Evolutionary conservation across 2,329 filamentous ascomycete species (phyloP), one percentile per base, ranked within the genome.

Genomic region (Cercospora sesami): DNA sequence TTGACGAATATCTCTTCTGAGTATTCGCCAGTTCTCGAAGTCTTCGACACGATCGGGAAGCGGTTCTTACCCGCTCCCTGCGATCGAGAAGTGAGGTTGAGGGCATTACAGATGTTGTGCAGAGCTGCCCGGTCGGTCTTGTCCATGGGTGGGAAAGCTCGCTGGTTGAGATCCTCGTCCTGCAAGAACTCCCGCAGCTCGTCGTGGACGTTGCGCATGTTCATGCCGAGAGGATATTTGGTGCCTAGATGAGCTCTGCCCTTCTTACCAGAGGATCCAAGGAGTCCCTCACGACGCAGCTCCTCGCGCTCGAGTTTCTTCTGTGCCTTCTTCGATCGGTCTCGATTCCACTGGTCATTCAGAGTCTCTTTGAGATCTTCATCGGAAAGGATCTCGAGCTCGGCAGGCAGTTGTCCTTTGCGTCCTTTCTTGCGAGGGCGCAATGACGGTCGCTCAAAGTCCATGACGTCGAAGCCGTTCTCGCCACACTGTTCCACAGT

Each of bases 1-100:
- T 81, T 79, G 59, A 81, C 79, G 60, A 87, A 84, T 0, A 83
- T 83, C 21, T 83, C 81, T 45, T 89, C 85, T 12, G 68, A 83
- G 72, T 89, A 92, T 1, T 80, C 79, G 0, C 84, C 77, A 0
- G 93, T 97, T 23, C 85, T 83, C 2, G 83, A 82, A 0, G 91
- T 94, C 74, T 94, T 93, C 71, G 90, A 89, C 2, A 98, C 84
- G 0, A 92, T 85, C 0, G 93, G 91, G 72, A 91, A 92, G 30
- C 95, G 89, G 60, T 87, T 86, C 23, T 86, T 85, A 7, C 90
- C 93, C 60, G 86, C 86, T 1, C 94, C 94, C 21, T 87, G 86
- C 0, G 94, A 97, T 76, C 94, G 92, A 3, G 94, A 97, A 71
- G 90, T 94, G 68, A 98, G 82, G 16, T 88, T 89, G 77, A 97